Evolutionary conservation across 345 rosid genomes (phyloP), one percentile per base, ranked within the genome.

Genomic region (Punica granatum): DNA sequence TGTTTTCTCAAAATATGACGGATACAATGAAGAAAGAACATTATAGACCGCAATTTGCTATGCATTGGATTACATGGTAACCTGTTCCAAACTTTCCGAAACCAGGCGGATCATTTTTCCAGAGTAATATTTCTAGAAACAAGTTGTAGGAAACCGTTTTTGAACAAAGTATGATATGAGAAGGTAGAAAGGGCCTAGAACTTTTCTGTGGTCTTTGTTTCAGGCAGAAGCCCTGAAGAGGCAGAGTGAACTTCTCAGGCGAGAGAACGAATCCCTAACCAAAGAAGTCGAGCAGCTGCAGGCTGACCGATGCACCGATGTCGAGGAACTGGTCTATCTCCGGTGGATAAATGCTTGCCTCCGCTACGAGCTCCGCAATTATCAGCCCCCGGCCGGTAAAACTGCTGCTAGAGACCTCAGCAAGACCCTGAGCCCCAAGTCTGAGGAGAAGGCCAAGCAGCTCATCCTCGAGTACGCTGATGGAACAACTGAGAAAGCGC

Each of bases 331-430:
- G 7, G 97, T 90, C 59, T 94, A 94, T 73, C 91, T 94, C 9
- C 81, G 85, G 42, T 94, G 99, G 99, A 68, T 94, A 53, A 94
- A 94, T 23, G 97, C 99, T 67, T 94, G 99, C 70, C 77, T 94
- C 68, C 76, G 99, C 37, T 80, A 85, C 30, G 97, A 94, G 82
- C 77, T 94, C 69, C 81, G 96, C 42, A 84, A 89, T 63, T 88
- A 83, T 75, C 80, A 88, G 67, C 86, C 88, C 10, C 81, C 79
- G 0, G 8, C 79, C 0, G 96, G 91, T 64, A 94, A 84, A 79
- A 88, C 90, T 11, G 84, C 70, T 23, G 96, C 99, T 39, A 83
- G 96, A 67, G 99, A 94, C 82, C 85, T 90, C 26, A 85, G 96
- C 73, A 86, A 76, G 69, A 82, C 88, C 15, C 73, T 90, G 46